phyloP scores from a whole-genome alignment of 495 filamentous ascomycete species.

The Tuber magnatum region DNA sequence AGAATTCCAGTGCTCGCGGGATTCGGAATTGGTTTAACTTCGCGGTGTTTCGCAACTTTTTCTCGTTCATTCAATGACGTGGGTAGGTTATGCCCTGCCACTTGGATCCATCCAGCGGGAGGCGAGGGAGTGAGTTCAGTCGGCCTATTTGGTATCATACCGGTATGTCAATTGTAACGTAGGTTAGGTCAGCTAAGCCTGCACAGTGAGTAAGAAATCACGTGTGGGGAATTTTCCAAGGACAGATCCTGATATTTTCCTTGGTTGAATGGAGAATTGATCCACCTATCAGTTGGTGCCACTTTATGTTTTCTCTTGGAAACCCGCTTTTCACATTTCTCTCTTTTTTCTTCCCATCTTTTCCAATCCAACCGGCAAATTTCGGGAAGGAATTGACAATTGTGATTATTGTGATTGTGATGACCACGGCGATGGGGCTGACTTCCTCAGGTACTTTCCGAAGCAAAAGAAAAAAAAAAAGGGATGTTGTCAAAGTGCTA shows the following conservation, averaged over 20 bases:
- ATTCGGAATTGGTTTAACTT: not conserved
- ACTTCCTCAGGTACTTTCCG: not conserved
- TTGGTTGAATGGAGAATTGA: slow-evolving; percentile 1
- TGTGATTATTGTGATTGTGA: not conserved
- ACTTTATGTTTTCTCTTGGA: slow-evolving; percentile 1
- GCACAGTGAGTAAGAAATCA: not conserved
- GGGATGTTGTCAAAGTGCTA: not conserved
- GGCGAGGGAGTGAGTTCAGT: not conserved
- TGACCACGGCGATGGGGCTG: not conserved
- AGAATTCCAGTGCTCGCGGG: not conserved
- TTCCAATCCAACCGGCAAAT: not conserved
- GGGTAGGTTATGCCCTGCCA: slow-evolving; percentile 1
- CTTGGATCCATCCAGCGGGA: not conserved
- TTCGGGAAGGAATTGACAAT: not conserved
- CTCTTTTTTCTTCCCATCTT: not conserved
- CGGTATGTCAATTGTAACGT: not conserved
- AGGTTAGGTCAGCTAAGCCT: not conserved
- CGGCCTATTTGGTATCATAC: not conserved
- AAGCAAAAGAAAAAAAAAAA: not conserved
- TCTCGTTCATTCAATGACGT: not conserved
- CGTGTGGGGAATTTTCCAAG: not conserved
- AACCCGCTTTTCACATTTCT: not conserved
- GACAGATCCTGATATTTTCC: not conserved
- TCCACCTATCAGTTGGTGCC: not conserved
- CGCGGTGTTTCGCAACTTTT: not conserved